Base-by-base conservation (phyloP, 192 early-diverging fungal genomes). In the Entomortierella chlamydospora region DNA sequence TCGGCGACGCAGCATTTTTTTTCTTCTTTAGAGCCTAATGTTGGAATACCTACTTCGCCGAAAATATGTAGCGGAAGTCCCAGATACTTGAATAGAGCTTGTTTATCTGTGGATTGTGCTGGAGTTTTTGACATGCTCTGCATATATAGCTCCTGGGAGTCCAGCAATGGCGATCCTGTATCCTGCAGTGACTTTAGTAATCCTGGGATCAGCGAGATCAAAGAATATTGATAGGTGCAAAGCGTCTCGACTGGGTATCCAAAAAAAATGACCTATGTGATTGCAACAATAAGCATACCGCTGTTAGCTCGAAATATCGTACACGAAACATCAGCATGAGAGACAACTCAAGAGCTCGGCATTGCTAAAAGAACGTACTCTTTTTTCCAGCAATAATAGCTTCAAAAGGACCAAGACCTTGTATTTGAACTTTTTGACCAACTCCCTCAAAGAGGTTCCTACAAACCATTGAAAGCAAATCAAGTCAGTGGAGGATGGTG, bases 171-270 rank as follows among this genome's bases (percentile, higher is more conserved):
- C 7, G 84, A 81, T 42, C 86, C 86, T 4, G 86, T 62, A 41
- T 87, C 84, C 66, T 85, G 86, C 6, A 87, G 55, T 41, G 68
- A 66, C 26, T 84, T 68, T n/a, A 87, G 30, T 29, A 87, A 37
- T 13, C 89, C 91, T 49, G 93, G 93, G 12, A 95, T 83, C 39
- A 95, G 66, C 0, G 92, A 93, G 12, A 94, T 86, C 43, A 95
- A 69, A 29, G 88, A 88, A 71, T 95, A 95, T 70, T 95, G 92
- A 72, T 92, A 94, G 10, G 91, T 90, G 51, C 91, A 94, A 13
- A 95, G 70, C 30, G 85, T 82, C 62, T 95, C 93, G 7, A 95
- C 93, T 50, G 90, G 90, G 42, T 91, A 90, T n/a, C 93, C 93
- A 83, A 93, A 95, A 73, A 95, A 95, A 52, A 95, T 67, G 49